These are phyloP conservation scores for Xylaria venustula DNA, from an alignment of 495 filamentous ascomycete species.

Conservation along the genomic window DNA sequence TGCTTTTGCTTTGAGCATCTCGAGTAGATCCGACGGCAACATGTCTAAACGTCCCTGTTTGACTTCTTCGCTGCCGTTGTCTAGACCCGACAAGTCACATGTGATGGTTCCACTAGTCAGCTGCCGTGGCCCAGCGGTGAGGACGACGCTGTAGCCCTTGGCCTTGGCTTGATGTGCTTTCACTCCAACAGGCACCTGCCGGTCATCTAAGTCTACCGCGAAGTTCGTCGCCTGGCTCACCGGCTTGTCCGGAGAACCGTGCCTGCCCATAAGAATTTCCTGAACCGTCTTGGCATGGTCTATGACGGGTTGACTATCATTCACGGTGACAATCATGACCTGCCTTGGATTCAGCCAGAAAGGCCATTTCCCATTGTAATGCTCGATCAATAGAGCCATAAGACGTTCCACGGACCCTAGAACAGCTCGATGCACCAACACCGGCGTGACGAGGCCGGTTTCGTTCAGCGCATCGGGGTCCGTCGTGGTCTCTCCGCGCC, in stretches of 20 bases:
- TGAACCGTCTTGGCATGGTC: slow-evolving; percentile 53
- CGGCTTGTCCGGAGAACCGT: slow-evolving; percentile 36
- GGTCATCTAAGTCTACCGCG: slow-evolving; percentile 70
- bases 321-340: slow-evolving; percentile 74
- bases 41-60: slow-evolving; percentile 24
- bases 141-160: slow-evolving; percentile 72
- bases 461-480: slow-evolving; percentile 43
- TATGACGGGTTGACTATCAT: slow-evolving; percentile 59
- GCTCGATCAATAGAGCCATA: slow-evolving; percentile 83
- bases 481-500: slow-evolving; percentile 47
- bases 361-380: slow-evolving; percentile 78
- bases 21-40: slow-evolving; percentile 32
- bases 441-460: slow-evolving; percentile 64
- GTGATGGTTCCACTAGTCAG: slow-evolving; percentile 31
- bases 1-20: slow-evolving; percentile 33
- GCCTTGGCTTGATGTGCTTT: slow-evolving; percentile 72
- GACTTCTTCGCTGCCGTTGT: slow-evolving; percentile 6
- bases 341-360: slow-evolving; percentile 91
- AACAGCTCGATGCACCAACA: slow-evolving; percentile 86
- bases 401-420: slow-evolving; percentile 85
- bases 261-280: slow-evolving; percentile 42
- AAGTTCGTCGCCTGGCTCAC: slow-evolving; percentile 50
- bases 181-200: slow-evolving; percentile 56
- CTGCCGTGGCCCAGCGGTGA: slow-evolving; percentile 66
- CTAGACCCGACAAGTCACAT: slow-evolving; percentile 31